Evolutionary conservation across 2,329 filamentous ascomycete genomes (phyloP).

Genomic region (Fusarium sp.): DNA sequence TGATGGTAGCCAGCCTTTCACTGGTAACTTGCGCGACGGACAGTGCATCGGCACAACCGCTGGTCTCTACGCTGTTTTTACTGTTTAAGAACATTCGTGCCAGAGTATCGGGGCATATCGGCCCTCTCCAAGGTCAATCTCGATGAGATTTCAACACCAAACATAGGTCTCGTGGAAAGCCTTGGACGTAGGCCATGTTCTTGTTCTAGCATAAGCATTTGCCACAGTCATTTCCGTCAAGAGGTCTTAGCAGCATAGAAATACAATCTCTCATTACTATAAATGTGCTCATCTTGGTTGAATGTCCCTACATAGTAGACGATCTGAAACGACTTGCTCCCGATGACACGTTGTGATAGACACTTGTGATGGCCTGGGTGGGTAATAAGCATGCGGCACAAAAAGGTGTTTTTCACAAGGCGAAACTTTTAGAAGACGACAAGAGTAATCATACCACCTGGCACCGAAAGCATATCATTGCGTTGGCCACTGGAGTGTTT

Average conservation of each 20-base stretch:
- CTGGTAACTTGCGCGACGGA: background rate
- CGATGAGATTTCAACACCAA: background rate
- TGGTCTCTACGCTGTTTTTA: constrained; percentile 5
- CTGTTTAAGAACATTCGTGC: background rate
- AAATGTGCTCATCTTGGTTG: accelerated
- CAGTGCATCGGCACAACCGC: constrained; percentile 6
- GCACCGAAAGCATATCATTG: background rate
- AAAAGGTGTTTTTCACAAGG: background rate
- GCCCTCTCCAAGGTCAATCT: background rate
- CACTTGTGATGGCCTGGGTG: background rate
- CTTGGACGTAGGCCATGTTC: background rate
- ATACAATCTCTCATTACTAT: background rate
- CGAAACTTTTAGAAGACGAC: background rate
- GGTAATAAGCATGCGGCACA: background rate
- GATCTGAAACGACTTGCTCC: background rate
- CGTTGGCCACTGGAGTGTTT: background rate
- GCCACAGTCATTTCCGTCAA: background rate
- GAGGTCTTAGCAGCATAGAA: background rate
- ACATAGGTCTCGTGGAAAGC: background rate
- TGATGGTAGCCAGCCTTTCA: constrained; percentile 2
- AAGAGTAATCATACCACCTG: background rate
- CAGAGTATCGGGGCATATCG: background rate
- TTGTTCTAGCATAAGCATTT: background rate
- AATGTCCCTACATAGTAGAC: background rate
- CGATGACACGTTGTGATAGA: background rate